Conservation (phyloP, 495 filamentous ascomycete genomes). For the Physcia stellaris region DNA sequence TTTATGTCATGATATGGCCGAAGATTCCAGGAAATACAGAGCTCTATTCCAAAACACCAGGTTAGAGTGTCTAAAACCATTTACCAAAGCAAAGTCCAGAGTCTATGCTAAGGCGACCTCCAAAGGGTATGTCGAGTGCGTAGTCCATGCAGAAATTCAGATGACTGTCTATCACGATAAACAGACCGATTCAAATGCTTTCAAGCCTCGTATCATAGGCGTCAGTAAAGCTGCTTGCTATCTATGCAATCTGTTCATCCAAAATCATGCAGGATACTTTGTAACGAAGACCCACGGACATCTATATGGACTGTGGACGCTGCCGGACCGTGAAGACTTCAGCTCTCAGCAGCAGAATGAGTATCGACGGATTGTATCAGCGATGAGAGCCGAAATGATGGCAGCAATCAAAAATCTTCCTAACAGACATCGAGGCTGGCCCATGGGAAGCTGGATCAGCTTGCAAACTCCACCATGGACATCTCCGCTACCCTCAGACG, state of each 20-base stretch:
- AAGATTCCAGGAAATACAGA: slow-evolving; percentile 5
- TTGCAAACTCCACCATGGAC: neutral
- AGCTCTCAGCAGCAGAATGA: neutral
- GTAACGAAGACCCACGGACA: slow-evolving; percentile 10
- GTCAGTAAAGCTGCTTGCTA: slow-evolving; percentile 16
- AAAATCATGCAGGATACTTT: slow-evolving; percentile 6
- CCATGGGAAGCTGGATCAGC: neutral
- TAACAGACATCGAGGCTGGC: neutral
- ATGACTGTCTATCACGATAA: slow-evolving; percentile 5
- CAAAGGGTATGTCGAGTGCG: no score
- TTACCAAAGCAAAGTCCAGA: neutral
- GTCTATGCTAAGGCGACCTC: neutral
- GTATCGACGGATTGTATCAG: neutral
- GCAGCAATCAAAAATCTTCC: neutral
- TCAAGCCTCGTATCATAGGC: slow-evolving; percentile 10
- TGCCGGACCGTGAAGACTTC: slow-evolving; percentile 3
- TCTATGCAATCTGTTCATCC: slow-evolving; percentile 16
- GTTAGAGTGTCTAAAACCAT: slow-evolving; percentile 3
- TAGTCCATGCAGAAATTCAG: slow-evolving; percentile 18
- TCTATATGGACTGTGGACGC: slow-evolving; percentile 12
- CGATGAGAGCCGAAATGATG: neutral
- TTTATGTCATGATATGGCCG: slow-evolving; percentile 9
- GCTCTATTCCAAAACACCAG: slow-evolving; percentile 3
- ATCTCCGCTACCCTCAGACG: neutral
- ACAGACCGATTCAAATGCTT: neutral